Percentiles rank a stretch among this genome's conserved stretches.
phyloP scores from a whole-genome alignment of 306 rosid genomes.

The Adenanthera pavonina region DNA sequence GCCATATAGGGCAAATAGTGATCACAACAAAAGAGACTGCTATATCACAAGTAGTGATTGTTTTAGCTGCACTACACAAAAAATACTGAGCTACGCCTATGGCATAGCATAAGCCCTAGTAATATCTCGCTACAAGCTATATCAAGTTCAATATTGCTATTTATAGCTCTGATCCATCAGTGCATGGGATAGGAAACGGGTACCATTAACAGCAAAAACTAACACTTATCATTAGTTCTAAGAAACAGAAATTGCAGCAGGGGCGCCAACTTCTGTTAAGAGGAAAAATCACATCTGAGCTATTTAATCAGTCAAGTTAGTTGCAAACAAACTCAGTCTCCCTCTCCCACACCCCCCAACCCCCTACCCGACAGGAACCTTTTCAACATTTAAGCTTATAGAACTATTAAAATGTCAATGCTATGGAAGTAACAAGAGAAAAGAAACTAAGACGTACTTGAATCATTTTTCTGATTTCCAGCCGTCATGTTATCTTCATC shows the following conservation, averaged over 20 bases:
- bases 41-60: neutral
- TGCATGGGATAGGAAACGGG: neutral
- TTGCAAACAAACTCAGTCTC: constrained; percentile 18
- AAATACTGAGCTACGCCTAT: neutral
- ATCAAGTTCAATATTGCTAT: neutral
- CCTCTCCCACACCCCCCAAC: neutral
- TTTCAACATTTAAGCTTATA: neutral
- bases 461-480: constrained; percentile 46
- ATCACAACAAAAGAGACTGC: neutral
- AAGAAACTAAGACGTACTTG: neutral
- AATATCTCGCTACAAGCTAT: neutral
- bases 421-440: constrained; percentile 22
- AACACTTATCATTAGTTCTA: neutral
- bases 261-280: neutral
- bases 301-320: constrained; percentile 2
- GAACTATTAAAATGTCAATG: constrained; percentile 24
- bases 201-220: neutral
- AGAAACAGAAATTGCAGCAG: constrained; percentile 19
- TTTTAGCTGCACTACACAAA: neutral
- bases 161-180: neutral
- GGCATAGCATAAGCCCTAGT: neutral
- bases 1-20: neutral
- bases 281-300: constrained; percentile 15
- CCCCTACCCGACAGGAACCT: constrained; percentile 4
- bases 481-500: constrained; percentile 25